phyloP scores from a whole-genome alignment of 2,329 filamentous ascomycete genomes.

The Penicillium oxalicum region DNA sequence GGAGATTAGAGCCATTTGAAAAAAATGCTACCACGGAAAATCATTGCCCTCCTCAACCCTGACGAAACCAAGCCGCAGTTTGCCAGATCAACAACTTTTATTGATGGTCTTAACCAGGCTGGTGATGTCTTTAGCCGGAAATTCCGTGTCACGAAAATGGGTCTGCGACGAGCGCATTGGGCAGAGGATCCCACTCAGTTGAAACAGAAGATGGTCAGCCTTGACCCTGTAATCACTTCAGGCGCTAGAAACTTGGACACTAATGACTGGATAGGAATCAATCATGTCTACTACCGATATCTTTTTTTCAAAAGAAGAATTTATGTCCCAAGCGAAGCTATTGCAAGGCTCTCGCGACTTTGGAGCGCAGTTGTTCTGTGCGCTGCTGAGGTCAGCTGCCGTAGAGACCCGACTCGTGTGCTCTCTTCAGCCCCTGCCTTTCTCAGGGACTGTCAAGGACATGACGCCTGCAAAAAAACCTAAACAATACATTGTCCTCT shows the following conservation, averaged over 20 bases:
- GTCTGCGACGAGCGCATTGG: conserved; percentile 68
- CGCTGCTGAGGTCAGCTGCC: conserved; percentile 73
- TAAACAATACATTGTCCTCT: conserved; percentile 32
- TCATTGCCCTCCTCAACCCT: conserved; percentile 62
- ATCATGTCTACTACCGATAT: conserved; percentile 61
- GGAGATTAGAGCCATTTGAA: conserved; percentile 45
- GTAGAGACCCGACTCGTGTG: conserved; percentile 79
- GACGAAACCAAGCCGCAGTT: conserved; percentile 64
- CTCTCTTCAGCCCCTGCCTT: conserved; percentile 77
- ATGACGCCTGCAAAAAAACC: conserved; percentile 39
- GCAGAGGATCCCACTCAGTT: conserved; percentile 59
- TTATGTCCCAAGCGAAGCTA: conserved; percentile 61
- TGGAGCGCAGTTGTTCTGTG: conserved; percentile 85
- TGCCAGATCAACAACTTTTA: conserved; percentile 66
- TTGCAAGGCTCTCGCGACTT: conserved; percentile 80
- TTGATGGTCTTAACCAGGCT: conserved; percentile 68
- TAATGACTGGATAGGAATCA: conserved; percentile 41
- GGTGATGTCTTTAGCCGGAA: conserved; percentile 61
- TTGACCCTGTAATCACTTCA: conserved; percentile 11
- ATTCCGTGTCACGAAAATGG: conserved; percentile 66
- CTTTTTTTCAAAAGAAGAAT: conserved; percentile 65
- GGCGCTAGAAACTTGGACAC: not conserved
- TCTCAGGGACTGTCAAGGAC: conserved; percentile 47
- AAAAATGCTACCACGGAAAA: conserved; percentile 60
- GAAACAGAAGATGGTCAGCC: conserved; percentile 45